phyloP scores from a whole-genome alignment of 2,329 filamentous ascomycete species.

The Xylariaceae sp. region DNA sequence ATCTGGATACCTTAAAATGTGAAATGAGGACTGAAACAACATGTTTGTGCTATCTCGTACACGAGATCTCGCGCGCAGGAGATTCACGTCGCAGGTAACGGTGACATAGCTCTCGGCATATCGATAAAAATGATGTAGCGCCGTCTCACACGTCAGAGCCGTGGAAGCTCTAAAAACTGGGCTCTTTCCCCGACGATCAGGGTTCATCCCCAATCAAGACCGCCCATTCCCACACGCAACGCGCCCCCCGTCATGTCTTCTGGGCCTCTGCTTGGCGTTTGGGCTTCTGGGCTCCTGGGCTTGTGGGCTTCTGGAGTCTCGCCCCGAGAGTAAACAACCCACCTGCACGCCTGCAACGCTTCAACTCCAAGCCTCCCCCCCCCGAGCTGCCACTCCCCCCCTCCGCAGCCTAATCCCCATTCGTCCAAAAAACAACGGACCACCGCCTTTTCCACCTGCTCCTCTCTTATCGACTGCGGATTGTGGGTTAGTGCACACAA shows the following conservation, averaged over 20 bases:
- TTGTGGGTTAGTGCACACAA: neutral
- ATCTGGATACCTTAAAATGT: no score
- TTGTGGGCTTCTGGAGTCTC: no score
- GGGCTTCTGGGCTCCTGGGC: no score
- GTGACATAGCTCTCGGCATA: no score
- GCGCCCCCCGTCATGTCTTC: neutral
- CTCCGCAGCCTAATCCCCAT: slow-evolving; percentile 9
- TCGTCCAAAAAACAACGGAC: slow-evolving; percentile 14
- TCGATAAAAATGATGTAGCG: neutral
- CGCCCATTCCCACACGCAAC: neutral
- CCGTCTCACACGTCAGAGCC: neutral
- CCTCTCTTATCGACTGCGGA: neutral
- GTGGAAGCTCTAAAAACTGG: neutral
- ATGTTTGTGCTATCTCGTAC: no score
- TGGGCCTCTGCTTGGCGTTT: neutral
- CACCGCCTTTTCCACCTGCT: slow-evolving; percentile 6
- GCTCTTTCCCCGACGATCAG: neutral
- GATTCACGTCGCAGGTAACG: no score
- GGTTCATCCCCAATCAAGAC: slow-evolving; percentile 8
- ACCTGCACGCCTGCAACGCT: neutral
- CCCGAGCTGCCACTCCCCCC: neutral
- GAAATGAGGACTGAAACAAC: no score
- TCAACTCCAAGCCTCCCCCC: neutral
- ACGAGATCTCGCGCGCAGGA: no score
- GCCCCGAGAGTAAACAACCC: slow-evolving; percentile 16